A percentile compares a stretch with the other conserved stretches of the same genome.
Evolutionary conservation across 192 early-diverging fungal genomes (phyloP).

Genomic region (Borealophlyctis nickersoniae): DNA sequence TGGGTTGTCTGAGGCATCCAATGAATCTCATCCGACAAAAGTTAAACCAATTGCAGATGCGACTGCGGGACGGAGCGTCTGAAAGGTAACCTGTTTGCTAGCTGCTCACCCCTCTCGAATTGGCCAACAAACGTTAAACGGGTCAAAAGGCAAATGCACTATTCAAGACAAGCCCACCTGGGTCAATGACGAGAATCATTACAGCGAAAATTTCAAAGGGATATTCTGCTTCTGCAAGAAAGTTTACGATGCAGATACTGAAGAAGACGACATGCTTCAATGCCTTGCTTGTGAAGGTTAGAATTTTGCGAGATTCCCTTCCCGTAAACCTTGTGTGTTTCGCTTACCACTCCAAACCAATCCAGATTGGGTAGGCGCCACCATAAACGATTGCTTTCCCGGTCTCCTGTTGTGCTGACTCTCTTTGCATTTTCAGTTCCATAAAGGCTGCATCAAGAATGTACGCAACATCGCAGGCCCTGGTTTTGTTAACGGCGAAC

Average conservation of each 20-base stretch:
- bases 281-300: slow-evolving; percentile 87
- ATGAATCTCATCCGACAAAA: neutral
- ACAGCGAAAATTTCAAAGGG: slow-evolving; percentile 82
- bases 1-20: neutral
- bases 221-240: slow-evolving; percentile 82
- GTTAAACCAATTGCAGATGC: slow-evolving; percentile 40
- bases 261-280: slow-evolving; percentile 77
- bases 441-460: slow-evolving; percentile 31
- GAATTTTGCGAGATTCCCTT: slow-evolving; percentile 65
- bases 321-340: neutral
- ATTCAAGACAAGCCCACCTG: slow-evolving; percentile 19
- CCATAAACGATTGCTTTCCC: neutral
- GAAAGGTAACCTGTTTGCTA: neutral
- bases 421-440: neutral
- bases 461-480: slow-evolving; percentile 1
- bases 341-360: neutral
- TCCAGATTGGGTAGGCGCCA: slow-evolving; percentile 19
- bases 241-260: slow-evolving; percentile 69
- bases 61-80: slow-evolving; percentile 75
- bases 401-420: neutral
- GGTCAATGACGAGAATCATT: slow-evolving; percentile 68
- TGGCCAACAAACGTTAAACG: too few relatives aligned
- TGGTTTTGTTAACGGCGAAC: neutral
- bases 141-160: slow-evolving; percentile 11
- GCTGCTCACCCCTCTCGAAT: neutral